Base-by-base conservation (phyloP, 2,329 filamentous ascomycete species). In the Fusarium odoratissimum region DNA sequence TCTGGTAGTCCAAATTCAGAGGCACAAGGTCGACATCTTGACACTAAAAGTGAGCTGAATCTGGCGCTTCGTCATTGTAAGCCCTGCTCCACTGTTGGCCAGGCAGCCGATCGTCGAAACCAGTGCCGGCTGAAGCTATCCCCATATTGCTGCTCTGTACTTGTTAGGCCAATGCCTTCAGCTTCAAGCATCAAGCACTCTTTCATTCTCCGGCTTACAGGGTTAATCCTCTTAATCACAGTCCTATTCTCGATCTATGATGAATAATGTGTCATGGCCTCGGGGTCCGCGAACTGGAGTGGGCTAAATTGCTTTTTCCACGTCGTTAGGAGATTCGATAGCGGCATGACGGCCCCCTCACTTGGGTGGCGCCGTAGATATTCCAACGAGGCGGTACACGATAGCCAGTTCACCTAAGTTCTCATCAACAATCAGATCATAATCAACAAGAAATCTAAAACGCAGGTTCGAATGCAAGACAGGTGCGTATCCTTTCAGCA, bases 361-460 rank as follows among this genome's bases (percentile, higher is more conserved):
- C 51, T 48, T 46, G n/a, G 52, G 46, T 60, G 31, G 46, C 60
- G 30, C 40, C 41, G 59, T 49, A 21, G 35, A 57, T 46, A 42
- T 60, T 52, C 51, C 58, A 45, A 44, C 42, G 33, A 48, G 23
- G 58, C 45, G 33, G 51, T 19, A 38, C 49, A 49, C 19, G 48
- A 41, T 45, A 54, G 48, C 41, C 62, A 61, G 37, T 28, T 37
- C 35, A 65, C 49, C 12, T 23, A 49, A 59, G 40, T 72, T 65
- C 56, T 72, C 44, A 33, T 31, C 41, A 33, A 35, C 14, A 25
- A 66, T 74, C 67, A 66, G 56, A 54, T 67, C 71, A 74, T 69
- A 49, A 46, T 41, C 17, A n/a, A 46, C 25, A 59, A 63, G 44
- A 33, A 48, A 59, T 59, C 42, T 58, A 25, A 58, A 65, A 40